A percentile compares a stretch with the other conserved stretches of the same genome.
These are phyloP conservation scores for Talaromyces sp. DNA, from an alignment of 2,329 filamentous ascomycete genomes.

Conservation along the genomic window DNA sequence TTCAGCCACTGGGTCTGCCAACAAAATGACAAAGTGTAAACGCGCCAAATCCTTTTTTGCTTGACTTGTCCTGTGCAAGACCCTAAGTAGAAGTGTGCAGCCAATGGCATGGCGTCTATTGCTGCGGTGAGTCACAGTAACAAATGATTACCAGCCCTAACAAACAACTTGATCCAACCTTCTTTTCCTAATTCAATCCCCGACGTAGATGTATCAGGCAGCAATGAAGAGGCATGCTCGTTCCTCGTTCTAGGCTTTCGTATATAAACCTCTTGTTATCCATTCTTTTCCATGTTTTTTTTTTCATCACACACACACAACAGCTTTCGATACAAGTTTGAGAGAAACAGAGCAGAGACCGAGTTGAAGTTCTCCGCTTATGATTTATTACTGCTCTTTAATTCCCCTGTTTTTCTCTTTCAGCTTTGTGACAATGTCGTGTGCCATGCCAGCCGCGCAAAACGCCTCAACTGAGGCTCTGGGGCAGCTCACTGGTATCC, in stretches of 20 bases:
- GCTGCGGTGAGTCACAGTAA: not conserved
- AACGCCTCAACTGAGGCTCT: conserved; percentile 3
- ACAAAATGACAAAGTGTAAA: not conserved
- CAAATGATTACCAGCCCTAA: not conserved
- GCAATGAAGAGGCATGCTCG: not conserved
- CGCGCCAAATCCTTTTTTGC: not conserved
- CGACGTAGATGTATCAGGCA: not conserved
- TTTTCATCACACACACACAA: not conserved
- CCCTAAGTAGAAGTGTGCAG: not conserved
- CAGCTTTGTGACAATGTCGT: conserved; percentile 1
- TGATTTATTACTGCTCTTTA: not conserved
- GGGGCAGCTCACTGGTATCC: not conserved
- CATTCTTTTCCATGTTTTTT: not conserved
- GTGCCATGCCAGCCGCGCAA: not conserved
- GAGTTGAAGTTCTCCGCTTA: not conserved
- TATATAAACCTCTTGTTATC: not conserved
- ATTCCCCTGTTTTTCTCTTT: not conserved
- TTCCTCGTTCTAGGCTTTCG: not conserved
- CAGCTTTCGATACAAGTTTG: not conserved
- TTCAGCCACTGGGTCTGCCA: not conserved
- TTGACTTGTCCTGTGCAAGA: not conserved
- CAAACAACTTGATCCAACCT: not conserved
- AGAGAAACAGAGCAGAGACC: not conserved
- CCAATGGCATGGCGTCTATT: not conserved
- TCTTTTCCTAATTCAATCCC: not conserved